Conservation (phyloP, 139 green algal species). For the Tetradesmus obliquus region DNA sequence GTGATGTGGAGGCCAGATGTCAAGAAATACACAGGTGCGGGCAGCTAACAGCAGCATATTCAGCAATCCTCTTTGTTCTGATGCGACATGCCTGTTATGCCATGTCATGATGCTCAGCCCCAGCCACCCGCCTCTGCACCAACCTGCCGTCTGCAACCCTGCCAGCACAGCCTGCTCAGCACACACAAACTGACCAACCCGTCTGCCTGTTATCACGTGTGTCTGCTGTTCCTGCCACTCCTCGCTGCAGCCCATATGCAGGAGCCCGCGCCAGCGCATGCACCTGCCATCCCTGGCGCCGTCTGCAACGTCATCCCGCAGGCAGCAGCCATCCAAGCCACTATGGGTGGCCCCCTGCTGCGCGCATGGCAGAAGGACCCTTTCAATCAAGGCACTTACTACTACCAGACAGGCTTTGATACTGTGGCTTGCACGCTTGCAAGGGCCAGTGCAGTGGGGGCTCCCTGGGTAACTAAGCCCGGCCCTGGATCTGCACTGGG, state of each 20-base stretch:
- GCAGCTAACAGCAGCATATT: too few species aligned
- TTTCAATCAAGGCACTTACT: background rate
- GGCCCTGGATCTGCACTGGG: background rate
- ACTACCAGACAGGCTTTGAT: background rate
- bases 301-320: background rate
- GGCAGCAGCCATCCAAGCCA: background rate
- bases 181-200: too few species aligned
- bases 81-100: too few species aligned
- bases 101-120: too few species aligned
- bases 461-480: constrained; percentile 10
- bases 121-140: too few species aligned
- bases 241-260: background rate
- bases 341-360: background rate
- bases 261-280: background rate
- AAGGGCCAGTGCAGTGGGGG: background rate
- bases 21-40: constrained; percentile 13
- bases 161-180: too few species aligned
- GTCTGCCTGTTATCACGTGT: too few species aligned
- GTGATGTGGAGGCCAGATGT: constrained; percentile 36
- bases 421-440: background rate
- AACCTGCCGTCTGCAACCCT: too few species aligned
- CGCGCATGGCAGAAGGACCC: constrained; percentile 13
- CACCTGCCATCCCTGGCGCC: background rate
- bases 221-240: too few species aligned
- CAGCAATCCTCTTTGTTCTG: too few species aligned